Evolutionary conservation across 164 flowering plant species (phyloP), one percentile per base, ranked within the genome.

Genomic region (Tetracentron sinense): DNA sequence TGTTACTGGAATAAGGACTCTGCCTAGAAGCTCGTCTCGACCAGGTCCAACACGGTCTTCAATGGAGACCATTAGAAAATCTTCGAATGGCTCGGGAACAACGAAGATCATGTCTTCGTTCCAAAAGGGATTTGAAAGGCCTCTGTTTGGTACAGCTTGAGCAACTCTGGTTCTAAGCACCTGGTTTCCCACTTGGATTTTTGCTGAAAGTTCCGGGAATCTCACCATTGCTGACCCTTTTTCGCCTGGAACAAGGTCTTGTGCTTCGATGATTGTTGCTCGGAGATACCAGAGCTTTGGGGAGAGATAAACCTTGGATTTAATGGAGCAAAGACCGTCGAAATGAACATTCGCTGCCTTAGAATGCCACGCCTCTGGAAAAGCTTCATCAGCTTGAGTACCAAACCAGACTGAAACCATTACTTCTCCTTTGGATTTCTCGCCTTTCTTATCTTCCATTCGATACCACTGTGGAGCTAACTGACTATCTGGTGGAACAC

Each of bases 401-500:
- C 90, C 90, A 25, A 83, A 78, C 90, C 90, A 85, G 0, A 85
- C 61, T 0, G 91, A 71, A 0, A 77, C 74, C 91, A 85, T 85
- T 1, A 85, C 67, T 56, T 85, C 88, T 23, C 81, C 85, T 51
- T 75, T 77, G 1, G 70, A 7, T 60, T 64, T 78, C 4, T 78
- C 82, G 6, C 85, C 85, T 35, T 72, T 77, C 61, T 62, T 75
- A 56, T 78, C 82, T 64, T 85, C 91, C 81, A 85, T 62, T 28
- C 83, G 67, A 50, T 83, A 78, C 91, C 91, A 85, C 54, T 85
- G 91, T 3, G 91, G 85, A 1, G 91, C 91, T 60, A 85, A 65
- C 52, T 72, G 91, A 60, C 85, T 82, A 56, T 85, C 88, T 0
- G 91, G 91, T 7, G 83, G 91, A 6, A 71, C 81, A 65, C 91